These are phyloP conservation scores for Phymatotrichopsis omnivora DNA, from an alignment of 2,329 filamentous ascomycete species.

Conservation along the genomic window DNA sequence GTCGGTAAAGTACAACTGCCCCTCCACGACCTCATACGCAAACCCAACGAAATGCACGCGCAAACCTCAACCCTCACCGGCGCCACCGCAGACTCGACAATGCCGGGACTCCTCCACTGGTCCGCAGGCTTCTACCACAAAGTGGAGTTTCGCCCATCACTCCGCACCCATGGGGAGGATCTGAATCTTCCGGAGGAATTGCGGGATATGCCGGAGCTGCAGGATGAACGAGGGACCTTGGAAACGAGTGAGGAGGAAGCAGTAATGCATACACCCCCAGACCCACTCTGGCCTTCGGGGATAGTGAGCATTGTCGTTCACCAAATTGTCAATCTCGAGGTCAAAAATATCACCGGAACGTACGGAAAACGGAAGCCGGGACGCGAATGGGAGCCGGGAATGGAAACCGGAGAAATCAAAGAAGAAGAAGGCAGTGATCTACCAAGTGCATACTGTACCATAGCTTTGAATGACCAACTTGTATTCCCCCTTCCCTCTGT, in stretches of 20 bases:
- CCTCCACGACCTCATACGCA: conserved; percentile 89
- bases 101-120: conserved; percentile 93
- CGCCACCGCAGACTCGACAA: conserved; percentile 70
- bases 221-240: conserved; percentile 76
- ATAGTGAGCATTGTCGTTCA: conserved; percentile 79
- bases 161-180: conserved; percentile 81
- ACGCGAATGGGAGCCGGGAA: conserved; percentile 75
- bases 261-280: conserved; percentile 79
- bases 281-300: conserved; percentile 92
- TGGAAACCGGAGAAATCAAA: conserved; percentile 70
- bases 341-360: conserved; percentile 83
- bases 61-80: conserved; percentile 75
- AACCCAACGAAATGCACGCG: conserved; percentile 85
- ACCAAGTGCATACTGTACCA: conserved; percentile 89
- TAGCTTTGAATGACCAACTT: conserved; percentile 77
- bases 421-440: conserved; percentile 72
- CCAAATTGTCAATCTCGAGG: conserved; percentile 87
- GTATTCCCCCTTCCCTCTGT: conserved; percentile 35
- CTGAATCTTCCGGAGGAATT: conserved; percentile 59
- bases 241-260: conserved; percentile 69
- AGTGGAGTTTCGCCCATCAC: conserved; percentile 71
- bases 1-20: conserved; percentile 90
- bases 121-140: conserved; percentile 93
- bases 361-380: conserved; percentile 68
- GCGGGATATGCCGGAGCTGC: conserved; percentile 62